Evolutionary conservation across 345 rosid species (phyloP).

Genomic region (Murraya paniculata): DNA sequence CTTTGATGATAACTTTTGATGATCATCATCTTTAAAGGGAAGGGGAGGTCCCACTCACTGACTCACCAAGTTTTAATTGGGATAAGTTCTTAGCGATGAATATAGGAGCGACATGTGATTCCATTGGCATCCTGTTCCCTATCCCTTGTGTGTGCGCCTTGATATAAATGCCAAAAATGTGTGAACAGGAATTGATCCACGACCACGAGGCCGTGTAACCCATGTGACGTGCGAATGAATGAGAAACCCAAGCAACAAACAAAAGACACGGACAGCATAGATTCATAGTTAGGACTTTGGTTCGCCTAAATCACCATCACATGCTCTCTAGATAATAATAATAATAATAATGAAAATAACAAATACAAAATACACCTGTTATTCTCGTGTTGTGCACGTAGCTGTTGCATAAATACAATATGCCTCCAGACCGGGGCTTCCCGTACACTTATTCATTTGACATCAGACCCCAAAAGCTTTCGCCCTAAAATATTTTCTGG

Average conservation of each 20-base stretch:
- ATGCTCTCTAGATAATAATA: too few relatives aligned
- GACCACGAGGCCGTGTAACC: constrained; percentile 7
- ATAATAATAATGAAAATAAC: too few relatives aligned
- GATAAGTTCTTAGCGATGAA: constrained; percentile 18
- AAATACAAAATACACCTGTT: too few relatives aligned
- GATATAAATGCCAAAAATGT: background rate
- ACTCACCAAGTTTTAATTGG: constrained; percentile 4
- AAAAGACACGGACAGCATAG: background rate
- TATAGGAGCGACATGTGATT: constrained; percentile 18
- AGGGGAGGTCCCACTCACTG: constrained; percentile 5
- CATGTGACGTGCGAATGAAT: background rate
- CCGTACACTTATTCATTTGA: too few relatives aligned
- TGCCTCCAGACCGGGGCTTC: too few relatives aligned
- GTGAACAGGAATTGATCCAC: background rate
- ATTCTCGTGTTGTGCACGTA: too few relatives aligned
- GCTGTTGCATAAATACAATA: too few relatives aligned
- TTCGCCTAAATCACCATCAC: background rate
- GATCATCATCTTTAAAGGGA: too few relatives aligned
- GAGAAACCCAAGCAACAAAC: background rate
- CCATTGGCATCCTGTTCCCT: constrained; percentile 26
- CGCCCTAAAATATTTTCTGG: background rate
- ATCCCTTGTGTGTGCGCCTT: background rate
- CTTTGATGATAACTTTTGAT: background rate
- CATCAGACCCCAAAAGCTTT: background rate
- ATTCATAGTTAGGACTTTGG: background rate